Evolutionary conservation across 495 filamentous ascomycete species (phyloP).

Genomic region (Apiosordaria backusii): DNA sequence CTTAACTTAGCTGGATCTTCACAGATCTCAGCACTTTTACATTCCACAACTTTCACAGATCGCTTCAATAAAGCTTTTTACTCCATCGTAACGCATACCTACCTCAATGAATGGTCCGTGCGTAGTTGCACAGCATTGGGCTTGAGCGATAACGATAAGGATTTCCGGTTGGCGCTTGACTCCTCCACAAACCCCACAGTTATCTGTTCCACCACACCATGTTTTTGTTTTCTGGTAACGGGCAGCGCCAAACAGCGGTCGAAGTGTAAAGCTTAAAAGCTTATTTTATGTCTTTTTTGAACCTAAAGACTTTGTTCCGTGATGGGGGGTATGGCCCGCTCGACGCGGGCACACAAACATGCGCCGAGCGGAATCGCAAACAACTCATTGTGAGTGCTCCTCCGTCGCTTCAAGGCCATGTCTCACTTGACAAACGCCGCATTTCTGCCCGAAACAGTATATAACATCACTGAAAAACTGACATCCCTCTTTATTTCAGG

Average conservation of each 20-base stretch:
- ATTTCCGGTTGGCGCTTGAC: not conserved
- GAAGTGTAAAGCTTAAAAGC: not conserved
- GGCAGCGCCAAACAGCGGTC: not conserved
- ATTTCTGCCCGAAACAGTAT: not conserved
- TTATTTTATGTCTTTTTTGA: not conserved
- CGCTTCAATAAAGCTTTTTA: no score
- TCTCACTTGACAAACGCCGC: not conserved
- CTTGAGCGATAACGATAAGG: not conserved
- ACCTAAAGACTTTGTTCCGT: not conserved
- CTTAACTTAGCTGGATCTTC: no score
- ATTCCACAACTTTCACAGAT: no score
- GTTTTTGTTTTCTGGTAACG: not conserved
- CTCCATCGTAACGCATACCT: not conserved
- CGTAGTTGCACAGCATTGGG: not conserved
- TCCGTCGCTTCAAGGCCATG: not conserved
- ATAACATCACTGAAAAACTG: slow-evolving; percentile 5
- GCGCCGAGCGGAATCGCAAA: slow-evolving; percentile 9
- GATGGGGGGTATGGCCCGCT: slow-evolving; percentile 3
- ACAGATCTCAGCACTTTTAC: no score
- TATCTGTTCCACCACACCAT: not conserved
- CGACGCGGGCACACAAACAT: not conserved
- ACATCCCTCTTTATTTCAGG: slow-evolving; percentile 13
- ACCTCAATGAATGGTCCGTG: not conserved
- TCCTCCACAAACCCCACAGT: not conserved
- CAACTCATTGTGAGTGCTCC: not conserved